These are phyloP conservation scores for Piper longum DNA, from an alignment of 164 flowering plant species.

Conservation along the genomic window DNA sequence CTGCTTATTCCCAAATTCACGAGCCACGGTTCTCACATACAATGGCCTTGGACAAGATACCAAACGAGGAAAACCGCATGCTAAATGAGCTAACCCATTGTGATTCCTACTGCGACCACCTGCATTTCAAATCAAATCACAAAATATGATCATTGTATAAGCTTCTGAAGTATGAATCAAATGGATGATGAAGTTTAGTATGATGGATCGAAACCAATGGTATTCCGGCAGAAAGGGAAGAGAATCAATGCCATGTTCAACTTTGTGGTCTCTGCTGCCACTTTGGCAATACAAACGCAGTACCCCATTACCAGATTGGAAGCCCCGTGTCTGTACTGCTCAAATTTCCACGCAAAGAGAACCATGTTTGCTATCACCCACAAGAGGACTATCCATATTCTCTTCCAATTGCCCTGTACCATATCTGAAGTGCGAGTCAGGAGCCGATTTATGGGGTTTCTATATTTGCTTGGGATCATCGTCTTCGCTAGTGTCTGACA, in stretches of 20 bases:
- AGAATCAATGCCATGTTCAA: constrained; percentile 89
- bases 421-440: constrained; percentile 23
- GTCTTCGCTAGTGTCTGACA: constrained; percentile 42
- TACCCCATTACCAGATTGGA: constrained; percentile 51
- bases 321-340: constrained; percentile 11
- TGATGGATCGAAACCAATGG: constrained; percentile 56
- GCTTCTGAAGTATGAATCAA: neutral
- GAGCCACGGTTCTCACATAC: constrained; percentile 34
- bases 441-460: constrained; percentile 45
- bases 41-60: constrained; percentile 16
- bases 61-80: constrained; percentile 57
- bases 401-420: constrained; percentile 57
- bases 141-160: too few relatives aligned
- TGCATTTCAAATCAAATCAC: constrained; percentile 1
- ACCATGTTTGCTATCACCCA: constrained; percentile 36
- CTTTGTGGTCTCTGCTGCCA: constrained; percentile 72
- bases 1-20: constrained; percentile 31
- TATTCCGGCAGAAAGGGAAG: constrained; percentile 73
- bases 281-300: constrained; percentile 82
- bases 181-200: constrained; percentile 42
- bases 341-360: constrained; percentile 56
- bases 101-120: constrained; percentile 41
- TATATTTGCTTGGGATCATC: constrained; percentile 67
- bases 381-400: constrained; percentile 48
- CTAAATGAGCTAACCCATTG: constrained; percentile 32